phyloP scores from a whole-genome alignment of 1,284 basidiomycete genomes.

The Mycosarcoma mackinlayi region DNA sequence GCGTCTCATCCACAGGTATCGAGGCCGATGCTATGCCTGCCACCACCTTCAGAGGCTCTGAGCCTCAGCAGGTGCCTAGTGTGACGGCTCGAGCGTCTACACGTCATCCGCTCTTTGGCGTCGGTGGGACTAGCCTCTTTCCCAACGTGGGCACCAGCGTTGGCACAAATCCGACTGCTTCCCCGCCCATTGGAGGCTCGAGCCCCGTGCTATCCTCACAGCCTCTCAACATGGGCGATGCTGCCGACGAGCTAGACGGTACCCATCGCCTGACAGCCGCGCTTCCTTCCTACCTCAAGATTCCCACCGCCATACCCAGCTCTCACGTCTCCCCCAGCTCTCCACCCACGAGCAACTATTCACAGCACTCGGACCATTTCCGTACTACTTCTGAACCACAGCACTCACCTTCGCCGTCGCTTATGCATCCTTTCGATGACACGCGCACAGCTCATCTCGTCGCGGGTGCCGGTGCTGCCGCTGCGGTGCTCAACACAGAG shows the following conservation, averaged over 20 bases:
- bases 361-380: constrained; percentile 32
- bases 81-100: constrained; percentile 23
- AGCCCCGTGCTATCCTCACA: constrained; percentile 46
- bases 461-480: constrained; percentile 48
- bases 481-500: constrained; percentile 52
- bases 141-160: constrained; percentile 40
- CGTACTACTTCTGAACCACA: constrained; percentile 12
- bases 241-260: constrained; percentile 10
- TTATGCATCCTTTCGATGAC: constrained; percentile 26
- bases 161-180: constrained; percentile 35
- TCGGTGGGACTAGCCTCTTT: constrained; percentile 38
- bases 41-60: constrained; percentile 20
- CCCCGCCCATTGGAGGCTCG: constrained; percentile 34
- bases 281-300: constrained; percentile 66
- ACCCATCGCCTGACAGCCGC: constrained; percentile 33
- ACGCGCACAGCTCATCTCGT: constrained; percentile 16
- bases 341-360: constrained; percentile 31
- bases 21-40: constrained; percentile 9
- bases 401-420: constrained; percentile 45
- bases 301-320: constrained; percentile 65
- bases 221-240: constrained; percentile 24
- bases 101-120: constrained; percentile 40
- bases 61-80: constrained; percentile 37
- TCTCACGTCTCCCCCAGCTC: constrained; percentile 47
- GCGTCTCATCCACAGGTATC: constrained; percentile 25